Conservation (phyloP, 352 stramenopile species). For the Halophytophthora batemanensis region DNA sequence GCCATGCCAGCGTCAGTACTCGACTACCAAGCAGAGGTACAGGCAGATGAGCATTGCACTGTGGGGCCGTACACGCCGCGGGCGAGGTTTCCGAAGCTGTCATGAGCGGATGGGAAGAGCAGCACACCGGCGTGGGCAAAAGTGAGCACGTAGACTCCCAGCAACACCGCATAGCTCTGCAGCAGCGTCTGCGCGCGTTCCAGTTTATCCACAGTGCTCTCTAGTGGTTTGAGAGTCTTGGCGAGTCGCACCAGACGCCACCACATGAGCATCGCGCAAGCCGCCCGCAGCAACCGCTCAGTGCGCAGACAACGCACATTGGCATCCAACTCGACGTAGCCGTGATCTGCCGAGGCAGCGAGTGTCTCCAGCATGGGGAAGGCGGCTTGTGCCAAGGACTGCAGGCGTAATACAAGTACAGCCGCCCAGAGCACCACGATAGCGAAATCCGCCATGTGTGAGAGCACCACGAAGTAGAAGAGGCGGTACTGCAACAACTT, state of each 20-base stretch:
- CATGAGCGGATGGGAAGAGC: conserved; percentile 32
- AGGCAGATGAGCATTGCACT: background rate
- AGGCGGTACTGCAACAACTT: conserved; percentile 56
- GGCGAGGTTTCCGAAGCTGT: conserved; percentile 35
- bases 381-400: conserved; percentile 26
- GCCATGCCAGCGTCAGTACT: too few relatives aligned
- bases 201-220: conserved; percentile 40
- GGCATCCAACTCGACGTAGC: conserved; percentile 35
- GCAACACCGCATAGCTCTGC: conserved; percentile 31
- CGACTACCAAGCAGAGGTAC: background rate
- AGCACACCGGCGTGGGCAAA: conserved; percentile 46
- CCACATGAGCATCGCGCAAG: conserved; percentile 53
- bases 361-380: conserved; percentile 38
- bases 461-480: conserved; percentile 59
- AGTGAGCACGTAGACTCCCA: conserved; percentile 40
- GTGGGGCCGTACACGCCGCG: conserved; percentile 44
- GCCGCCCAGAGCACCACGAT: conserved; percentile 43
- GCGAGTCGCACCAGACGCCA: conserved; percentile 49
- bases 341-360: conserved; percentile 19
- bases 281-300: conserved; percentile 37
- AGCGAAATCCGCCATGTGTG: conserved; percentile 50
- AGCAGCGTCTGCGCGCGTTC: conserved; percentile 40
- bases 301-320: conserved; percentile 25
- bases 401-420: conserved; percentile 31
- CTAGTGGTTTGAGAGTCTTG: conserved; percentile 40